These are phyloP conservation scores for Aspergillus sp. DNA, from an alignment of 2,329 filamentous ascomycete genomes.

Conservation along the genomic window DNA sequence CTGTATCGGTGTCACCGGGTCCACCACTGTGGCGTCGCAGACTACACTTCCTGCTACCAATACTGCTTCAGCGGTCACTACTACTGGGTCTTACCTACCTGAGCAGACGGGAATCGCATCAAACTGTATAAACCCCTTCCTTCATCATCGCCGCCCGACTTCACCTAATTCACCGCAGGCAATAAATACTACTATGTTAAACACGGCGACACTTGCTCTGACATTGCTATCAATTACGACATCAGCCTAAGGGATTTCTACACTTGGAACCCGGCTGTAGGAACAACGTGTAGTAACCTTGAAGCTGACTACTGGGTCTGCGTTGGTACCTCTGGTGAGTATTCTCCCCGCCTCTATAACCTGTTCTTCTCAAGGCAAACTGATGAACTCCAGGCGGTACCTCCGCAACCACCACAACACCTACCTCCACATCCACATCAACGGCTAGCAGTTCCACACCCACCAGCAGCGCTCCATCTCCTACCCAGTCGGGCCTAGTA, in stretches of 20 bases:
- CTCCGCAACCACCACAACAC: background rate
- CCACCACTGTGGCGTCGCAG: background rate
- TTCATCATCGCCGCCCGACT: background rate
- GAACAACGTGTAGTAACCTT: conserved; percentile 1
- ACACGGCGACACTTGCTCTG: conserved; percentile 3
- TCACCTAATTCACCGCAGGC: background rate
- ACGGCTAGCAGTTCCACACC: conserved; percentile 3
- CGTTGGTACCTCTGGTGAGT: background rate
- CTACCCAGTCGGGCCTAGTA: conserved; percentile 18
- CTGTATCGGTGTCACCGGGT: conserved; percentile 2
- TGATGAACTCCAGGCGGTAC: background rate
- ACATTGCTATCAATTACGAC: background rate
- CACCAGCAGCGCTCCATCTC: conserved; percentile 12
- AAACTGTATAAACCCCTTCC: background rate
- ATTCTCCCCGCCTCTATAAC: background rate
- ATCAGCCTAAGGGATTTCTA: conserved; percentile 8
- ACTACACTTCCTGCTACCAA: background rate
- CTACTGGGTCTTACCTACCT: background rate
- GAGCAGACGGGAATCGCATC: background rate
- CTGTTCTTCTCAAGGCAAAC: background rate
- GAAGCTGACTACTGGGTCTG: conserved; percentile 3
- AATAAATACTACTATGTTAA: conserved; percentile 1
- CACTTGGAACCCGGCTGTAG: conserved; percentile 9
- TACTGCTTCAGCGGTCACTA: background rate
- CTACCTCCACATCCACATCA: background rate